Percentiles rank a stretch among this genome's conserved stretches.
Conservation (phyloP, 306 rosid genomes). For the Morella rubra region DNA sequence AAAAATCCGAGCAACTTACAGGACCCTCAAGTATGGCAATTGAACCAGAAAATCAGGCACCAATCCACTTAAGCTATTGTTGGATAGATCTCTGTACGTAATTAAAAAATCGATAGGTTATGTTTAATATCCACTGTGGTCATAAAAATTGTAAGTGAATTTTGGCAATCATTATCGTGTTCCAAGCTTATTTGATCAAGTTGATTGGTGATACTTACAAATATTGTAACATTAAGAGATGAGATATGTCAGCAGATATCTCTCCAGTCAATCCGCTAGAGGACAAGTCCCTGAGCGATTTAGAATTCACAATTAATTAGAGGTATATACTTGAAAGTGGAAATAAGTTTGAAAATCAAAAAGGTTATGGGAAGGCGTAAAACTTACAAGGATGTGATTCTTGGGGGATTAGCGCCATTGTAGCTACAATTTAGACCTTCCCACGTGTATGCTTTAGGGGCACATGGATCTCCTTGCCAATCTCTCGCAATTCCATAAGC, state of each 20-base stretch:
- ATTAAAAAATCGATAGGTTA: not conserved
- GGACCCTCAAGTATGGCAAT: conserved; percentile 25
- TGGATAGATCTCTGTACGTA: conserved; percentile 53
- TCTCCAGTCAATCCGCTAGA: conserved; percentile 45
- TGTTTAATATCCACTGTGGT: not conserved
- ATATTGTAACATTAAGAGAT: conserved; percentile 36
- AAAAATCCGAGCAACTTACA: conserved; percentile 39
- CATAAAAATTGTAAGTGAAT: not conserved
- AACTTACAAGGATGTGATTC: conserved; percentile 58
- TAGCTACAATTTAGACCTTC: conserved; percentile 49
- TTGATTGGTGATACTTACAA: conserved; percentile 40
- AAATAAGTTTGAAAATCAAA: not conserved
- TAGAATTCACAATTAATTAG: not conserved
- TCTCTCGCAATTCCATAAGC: conserved; percentile 40
- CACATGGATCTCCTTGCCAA: conserved; percentile 73
- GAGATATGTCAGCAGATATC: conserved; percentile 36
- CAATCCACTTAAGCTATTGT: conserved; percentile 43
- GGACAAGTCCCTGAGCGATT: conserved; percentile 42
- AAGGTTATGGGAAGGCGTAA: not conserved
- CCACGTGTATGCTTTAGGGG: conserved; percentile 45
- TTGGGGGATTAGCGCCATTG: conserved; percentile 21
- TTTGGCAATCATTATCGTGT: not conserved
- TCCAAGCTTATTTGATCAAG: not conserved
- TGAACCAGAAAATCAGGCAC: conserved; percentile 37
- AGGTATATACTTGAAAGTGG: not conserved